Evolutionary conservation across 805 yeast species (phyloP).

Genomic region (Saccharomyces cerevisiae): DNA sequence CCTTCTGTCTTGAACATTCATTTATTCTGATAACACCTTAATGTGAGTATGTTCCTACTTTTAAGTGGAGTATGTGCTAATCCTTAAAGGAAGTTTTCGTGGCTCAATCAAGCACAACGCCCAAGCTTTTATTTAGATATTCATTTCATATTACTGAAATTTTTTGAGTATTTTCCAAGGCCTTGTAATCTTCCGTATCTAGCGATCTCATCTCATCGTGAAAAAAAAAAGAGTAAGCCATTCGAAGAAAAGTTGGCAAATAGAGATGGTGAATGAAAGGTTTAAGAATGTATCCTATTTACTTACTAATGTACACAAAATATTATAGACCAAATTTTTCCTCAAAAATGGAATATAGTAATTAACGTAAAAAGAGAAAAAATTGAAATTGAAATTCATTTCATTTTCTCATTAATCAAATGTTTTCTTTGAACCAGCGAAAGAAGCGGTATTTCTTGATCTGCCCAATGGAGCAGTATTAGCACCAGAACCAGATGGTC

Average conservation of each 20-base stretch:
- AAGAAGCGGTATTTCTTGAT: conserved; percentile 42
- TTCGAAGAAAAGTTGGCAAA: background rate
- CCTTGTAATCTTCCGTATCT: background rate
- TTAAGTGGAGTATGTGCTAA: too few species aligned
- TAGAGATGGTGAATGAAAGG: background rate
- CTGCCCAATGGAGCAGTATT: conserved; percentile 50
- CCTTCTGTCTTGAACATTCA: conserved; percentile 57
- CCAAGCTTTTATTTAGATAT: background rate
- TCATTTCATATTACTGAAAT: background rate
- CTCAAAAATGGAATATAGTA: background rate
- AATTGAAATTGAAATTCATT: background rate
- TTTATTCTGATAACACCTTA: conserved; percentile 2
- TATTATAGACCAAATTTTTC: background rate
- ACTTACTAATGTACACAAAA: background rate
- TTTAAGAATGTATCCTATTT: background rate
- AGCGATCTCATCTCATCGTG: background rate
- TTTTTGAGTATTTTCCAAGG: background rate
- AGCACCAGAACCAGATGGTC: conserved; percentile 47
- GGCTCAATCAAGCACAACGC: background rate
- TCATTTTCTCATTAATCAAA: conserved; percentile 44
- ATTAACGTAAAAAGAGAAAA: background rate
- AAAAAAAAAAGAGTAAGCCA: background rate
- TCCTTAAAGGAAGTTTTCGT: background rate
- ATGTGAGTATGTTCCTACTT: background rate
- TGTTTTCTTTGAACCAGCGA: conserved; percentile 79